A percentile compares a stretch with the other conserved stretches of the same genome.
phyloP scores from a whole-genome alignment of 2,329 filamentous ascomycete genomes.

The Fusarium poae region DNA sequence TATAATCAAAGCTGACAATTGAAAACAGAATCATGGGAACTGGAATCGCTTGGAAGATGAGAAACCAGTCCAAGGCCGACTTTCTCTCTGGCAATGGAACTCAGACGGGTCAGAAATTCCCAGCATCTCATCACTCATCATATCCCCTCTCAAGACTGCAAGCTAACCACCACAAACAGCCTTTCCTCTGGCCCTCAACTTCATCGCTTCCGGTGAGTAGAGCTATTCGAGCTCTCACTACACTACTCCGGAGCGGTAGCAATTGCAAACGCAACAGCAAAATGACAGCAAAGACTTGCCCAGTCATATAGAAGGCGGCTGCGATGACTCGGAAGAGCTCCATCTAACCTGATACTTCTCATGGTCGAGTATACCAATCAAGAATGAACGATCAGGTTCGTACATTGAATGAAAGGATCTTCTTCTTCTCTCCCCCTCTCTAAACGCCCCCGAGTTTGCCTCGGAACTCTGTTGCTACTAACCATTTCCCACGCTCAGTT shows the following conservation, averaged over 20 bases:
- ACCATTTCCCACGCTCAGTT: constrained; percentile 28
- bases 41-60: constrained; percentile 68
- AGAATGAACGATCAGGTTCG: constrained; percentile 58
- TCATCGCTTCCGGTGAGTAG: constrained; percentile 92
- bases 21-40: constrained; percentile 71
- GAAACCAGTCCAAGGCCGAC: constrained; percentile 75
- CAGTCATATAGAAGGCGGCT: constrained; percentile 20
- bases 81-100: constrained; percentile 83
- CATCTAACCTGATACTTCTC: constrained; percentile 14
- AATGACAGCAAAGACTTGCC: constrained; percentile 52
- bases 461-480: constrained; percentile 47
- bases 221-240: constrained; percentile 49
- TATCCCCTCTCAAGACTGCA: not conserved
- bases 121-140: constrained; percentile 8
- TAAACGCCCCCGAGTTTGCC: constrained; percentile 43
- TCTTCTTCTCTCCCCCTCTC: constrained; percentile 48
- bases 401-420: constrained; percentile 57
- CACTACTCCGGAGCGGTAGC: constrained; percentile 72
- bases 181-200: constrained; percentile 85
- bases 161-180: constrained; percentile 65
- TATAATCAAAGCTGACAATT: constrained; percentile 33
- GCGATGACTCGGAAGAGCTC: constrained; percentile 15
- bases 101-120: constrained; percentile 77
- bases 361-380: constrained; percentile 41
- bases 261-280: constrained; percentile 47